phyloP scores from a whole-genome alignment of 768 basidiomycete species.

The Tremella mesenterica region DNA sequence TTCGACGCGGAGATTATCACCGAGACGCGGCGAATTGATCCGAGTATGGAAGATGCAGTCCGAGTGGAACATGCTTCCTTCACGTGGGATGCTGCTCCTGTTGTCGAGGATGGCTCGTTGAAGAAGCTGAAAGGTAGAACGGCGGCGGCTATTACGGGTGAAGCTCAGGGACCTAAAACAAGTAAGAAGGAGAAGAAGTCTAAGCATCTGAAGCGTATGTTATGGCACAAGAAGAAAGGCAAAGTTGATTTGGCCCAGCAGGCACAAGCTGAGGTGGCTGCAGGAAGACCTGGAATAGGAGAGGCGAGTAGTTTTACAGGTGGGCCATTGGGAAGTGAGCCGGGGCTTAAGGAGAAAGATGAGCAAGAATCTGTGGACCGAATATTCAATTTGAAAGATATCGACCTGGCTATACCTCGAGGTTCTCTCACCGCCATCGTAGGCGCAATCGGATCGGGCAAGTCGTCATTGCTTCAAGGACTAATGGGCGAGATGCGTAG shows the following conservation, averaged over 20 bases:
- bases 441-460: conserved; percentile 60
- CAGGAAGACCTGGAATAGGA: conserved; percentile 11
- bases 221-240: conserved; percentile 33
- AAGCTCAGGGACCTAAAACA: not conserved
- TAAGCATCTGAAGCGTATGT: conserved; percentile 10
- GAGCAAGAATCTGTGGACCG: conserved; percentile 12
- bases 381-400: conserved; percentile 58
- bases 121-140: conserved; percentile 22
- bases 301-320: conserved; percentile 25
- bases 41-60: conserved; percentile 56
- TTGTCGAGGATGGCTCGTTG: conserved; percentile 36
- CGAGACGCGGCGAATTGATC: conserved; percentile 55
- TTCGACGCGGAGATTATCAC: conserved; percentile 73
- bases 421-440: conserved; percentile 78
- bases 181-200: conserved; percentile 9
- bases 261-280: conserved; percentile 31
- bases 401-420: conserved; percentile 61
- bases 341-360: conserved; percentile 9
- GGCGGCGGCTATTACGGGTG: conserved; percentile 17
- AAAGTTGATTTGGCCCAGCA: conserved; percentile 30
- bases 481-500: conserved; percentile 62
- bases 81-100: conserved; percentile 68
- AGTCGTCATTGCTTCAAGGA: conserved; percentile 41
- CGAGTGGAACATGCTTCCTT: conserved; percentile 63
- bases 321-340: conserved; percentile 13